Evolutionary conservation across 129 eudicot species (phyloP).

Genomic region (Flaveria sonorensis): DNA sequence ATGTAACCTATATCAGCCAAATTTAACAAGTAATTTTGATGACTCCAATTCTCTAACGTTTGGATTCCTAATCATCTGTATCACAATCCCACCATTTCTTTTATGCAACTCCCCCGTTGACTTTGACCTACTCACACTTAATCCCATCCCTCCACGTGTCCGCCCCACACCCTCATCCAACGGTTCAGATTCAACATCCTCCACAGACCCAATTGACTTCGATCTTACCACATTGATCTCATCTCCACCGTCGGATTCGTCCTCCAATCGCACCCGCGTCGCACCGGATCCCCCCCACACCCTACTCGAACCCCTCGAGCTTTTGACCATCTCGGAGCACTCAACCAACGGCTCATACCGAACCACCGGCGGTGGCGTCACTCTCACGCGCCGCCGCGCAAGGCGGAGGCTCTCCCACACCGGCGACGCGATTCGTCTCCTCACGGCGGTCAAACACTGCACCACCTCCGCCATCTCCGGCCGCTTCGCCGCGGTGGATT

Average conservation of each 20-base stretch:
- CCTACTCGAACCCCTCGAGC: constrained; percentile 47
- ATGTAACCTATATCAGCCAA: not conserved
- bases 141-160: constrained; percentile 33
- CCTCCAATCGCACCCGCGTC: constrained; percentile 28
- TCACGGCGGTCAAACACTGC: constrained; percentile 39
- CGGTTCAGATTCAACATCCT: constrained; percentile 46
- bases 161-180: constrained; percentile 35
- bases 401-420: constrained; percentile 36
- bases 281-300: constrained; percentile 60
- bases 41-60: constrained; percentile 52
- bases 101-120: constrained; percentile 64
- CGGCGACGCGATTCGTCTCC: constrained; percentile 33
- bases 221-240: constrained; percentile 40
- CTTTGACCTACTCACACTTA: constrained; percentile 67
- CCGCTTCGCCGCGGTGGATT: constrained; percentile 61
- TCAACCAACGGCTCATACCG: constrained; percentile 49
- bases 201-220: constrained; percentile 57
- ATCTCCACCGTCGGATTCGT: constrained; percentile 12
- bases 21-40: constrained; percentile 60
- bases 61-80: constrained; percentile 45
- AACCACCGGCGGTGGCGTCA: constrained; percentile 35
- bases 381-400: constrained; percentile 55
- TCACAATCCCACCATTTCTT: constrained; percentile 31
- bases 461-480: constrained; percentile 82
- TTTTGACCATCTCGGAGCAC: constrained; percentile 34